Base-by-base conservation (phyloP, 352 stramenopile species). In the Phytopythium chamaehyphon region DNA sequence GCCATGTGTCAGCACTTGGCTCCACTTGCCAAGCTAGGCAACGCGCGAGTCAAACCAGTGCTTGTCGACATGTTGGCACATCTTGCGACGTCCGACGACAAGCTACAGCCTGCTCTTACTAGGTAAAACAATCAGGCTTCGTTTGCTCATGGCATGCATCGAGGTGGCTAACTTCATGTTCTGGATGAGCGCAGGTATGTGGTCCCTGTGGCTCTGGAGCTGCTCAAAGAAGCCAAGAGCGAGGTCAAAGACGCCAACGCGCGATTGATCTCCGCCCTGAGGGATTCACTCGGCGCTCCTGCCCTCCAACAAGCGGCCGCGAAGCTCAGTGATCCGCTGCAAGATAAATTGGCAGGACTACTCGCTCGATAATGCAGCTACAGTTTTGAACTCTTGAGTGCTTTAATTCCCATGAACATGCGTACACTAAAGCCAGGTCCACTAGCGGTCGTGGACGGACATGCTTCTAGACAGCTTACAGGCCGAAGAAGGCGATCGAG, bases 211-310 rank as follows among this genome's bases (percentile, higher is more conserved):
- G 69, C 79, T 14, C 42, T 93, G 0, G 71, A 87, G 36, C 54
- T 88, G 18, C 55, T 93, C 9, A 89, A 88, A 58, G 83, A 93
- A 54, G 75, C 63, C 45, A 90, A 90, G 47, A 89, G 64, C 33
- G 67, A 85, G 39, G 70, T 88, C n/a, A 80, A 77, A 48, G 74
- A 89, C 24, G 73, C 73, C 0, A 91, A 87, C 10, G 39, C 60
- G 16, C 55, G 62, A 11, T 40, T 91, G 2, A 40, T 91, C 23
- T 42, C 43, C 8, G 55, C 73, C 23, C 40, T 85, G 1, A 57
- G 62, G 9, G 47, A 15, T 14, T 51, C 57, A 4, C 43, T 83
- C 14, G 68, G 66, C 15, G 18, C 26, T 0, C 5, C 47, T 1
- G 52, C 51, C 23, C 23, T 76, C 11, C 47, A 59, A 1, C 49